Evolutionary conservation across 139 green algal genomes (phyloP).

Genomic region (Raphidocelis subcapitata): DNA sequence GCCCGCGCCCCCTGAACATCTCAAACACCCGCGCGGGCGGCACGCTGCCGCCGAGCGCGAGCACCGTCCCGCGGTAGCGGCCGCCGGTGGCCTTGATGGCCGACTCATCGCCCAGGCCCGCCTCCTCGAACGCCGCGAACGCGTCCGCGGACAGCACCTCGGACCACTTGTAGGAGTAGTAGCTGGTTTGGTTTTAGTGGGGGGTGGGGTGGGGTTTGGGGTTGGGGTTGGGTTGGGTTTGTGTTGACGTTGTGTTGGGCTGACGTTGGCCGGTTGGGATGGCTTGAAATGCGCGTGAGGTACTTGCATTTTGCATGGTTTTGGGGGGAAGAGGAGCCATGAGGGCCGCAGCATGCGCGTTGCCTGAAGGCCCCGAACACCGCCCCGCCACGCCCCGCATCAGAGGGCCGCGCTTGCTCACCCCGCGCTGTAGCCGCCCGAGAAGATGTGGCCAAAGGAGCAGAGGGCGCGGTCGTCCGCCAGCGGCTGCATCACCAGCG

Average conservation of each 20-base stretch:
- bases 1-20: slow-evolving; percentile 85
- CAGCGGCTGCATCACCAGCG: slow-evolving; percentile 56
- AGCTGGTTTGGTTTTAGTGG: too few species aligned
- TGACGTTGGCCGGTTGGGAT: too few species aligned
- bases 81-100: slow-evolving; percentile 63
- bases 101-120: slow-evolving; percentile 80
- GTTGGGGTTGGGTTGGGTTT: too few species aligned
- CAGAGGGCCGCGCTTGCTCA: too few species aligned
- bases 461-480: slow-evolving; percentile 95
- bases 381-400: too few species aligned
- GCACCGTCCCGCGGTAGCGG: slow-evolving; percentile 86
- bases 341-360: too few species aligned
- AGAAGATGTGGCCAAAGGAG: slow-evolving; percentile 96
- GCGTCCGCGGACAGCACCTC: slow-evolving; percentile 95
- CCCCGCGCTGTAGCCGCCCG: slow-evolving; percentile 88
- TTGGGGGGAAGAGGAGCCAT: too few species aligned
- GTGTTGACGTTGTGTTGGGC: too few species aligned
- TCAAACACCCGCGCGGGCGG: slow-evolving; percentile 80
- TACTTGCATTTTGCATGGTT: too few species aligned
- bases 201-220: neutral
- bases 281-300: too few species aligned
- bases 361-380: too few species aligned
- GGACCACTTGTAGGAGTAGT: slow-evolving; percentile 86
- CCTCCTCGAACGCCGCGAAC: slow-evolving; percentile 96
- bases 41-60: slow-evolving; percentile 84